Conservation (phyloP, 2,329 filamentous ascomycete genomes). For the Aspergillus brasiliensis region DNA sequence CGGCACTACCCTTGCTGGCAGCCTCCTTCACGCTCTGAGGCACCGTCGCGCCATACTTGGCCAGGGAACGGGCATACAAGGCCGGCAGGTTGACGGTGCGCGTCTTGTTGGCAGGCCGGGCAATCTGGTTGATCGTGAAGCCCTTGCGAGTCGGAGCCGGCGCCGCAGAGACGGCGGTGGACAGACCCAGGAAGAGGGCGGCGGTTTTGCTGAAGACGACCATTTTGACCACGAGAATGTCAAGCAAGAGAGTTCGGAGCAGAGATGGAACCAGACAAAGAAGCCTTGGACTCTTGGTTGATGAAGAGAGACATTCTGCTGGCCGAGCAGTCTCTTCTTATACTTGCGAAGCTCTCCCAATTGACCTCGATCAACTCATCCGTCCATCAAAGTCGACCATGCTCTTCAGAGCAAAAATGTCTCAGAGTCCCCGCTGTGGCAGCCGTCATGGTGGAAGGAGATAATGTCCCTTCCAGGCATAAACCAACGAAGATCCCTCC, state of each 20-base stretch:
- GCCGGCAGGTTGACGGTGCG: constrained; percentile 30
- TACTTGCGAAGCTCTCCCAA: not conserved
- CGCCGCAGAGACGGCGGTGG: constrained; percentile 31
- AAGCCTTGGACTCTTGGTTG: constrained; percentile 10
- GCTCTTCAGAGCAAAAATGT: not conserved
- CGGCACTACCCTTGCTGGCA: constrained; percentile 34
- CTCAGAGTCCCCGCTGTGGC: not conserved
- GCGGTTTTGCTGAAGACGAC: constrained; percentile 38
- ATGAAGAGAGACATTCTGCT: constrained; percentile 17
- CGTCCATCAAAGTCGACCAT: not conserved
- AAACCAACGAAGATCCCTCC: constrained; percentile 9
- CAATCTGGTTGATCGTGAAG: constrained; percentile 37
- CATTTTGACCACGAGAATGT: constrained; percentile 23
- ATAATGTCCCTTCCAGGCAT: constrained; percentile 24
- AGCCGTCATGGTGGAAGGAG: constrained; percentile 13
- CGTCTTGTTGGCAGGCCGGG: constrained; percentile 21
- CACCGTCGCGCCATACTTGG: constrained; percentile 34
- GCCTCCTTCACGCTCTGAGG: constrained; percentile 34
- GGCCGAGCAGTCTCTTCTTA: not conserved
- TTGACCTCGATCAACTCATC: not conserved
- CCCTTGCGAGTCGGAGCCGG: constrained; percentile 29
- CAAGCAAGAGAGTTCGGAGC: not conserved
- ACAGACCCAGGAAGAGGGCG: constrained; percentile 28
- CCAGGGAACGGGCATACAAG: constrained; percentile 31
- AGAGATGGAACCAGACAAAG: not conserved